A percentile compares a stretch with the other conserved stretches of the same genome.
Evolutionary conservation across 306 rosid genomes (phyloP).

Genomic region (Heteromeles arbutifolia): DNA sequence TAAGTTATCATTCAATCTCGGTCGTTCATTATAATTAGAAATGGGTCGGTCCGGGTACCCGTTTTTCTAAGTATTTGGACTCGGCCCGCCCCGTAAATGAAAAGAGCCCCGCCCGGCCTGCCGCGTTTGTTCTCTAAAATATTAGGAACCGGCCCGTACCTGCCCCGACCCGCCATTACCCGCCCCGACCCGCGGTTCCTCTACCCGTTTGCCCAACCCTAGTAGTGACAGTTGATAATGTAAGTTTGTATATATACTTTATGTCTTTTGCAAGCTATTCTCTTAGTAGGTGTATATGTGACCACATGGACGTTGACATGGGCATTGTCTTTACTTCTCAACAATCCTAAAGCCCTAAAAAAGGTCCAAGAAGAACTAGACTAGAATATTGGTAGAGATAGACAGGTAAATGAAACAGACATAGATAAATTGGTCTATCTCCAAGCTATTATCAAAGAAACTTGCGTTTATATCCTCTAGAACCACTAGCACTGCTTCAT

Average conservation of each 20-base stretch:
- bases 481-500: neutral
- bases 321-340: constrained; percentile 15
- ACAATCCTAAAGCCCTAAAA: neutral
- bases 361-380: constrained; percentile 8
- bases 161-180: no score
- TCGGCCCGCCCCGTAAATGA: no score
- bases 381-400: neutral
- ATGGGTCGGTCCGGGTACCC: no score
- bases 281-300: constrained; percentile 4
- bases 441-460: constrained; percentile 10
- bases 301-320: constrained; percentile 2
- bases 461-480: constrained; percentile 14
- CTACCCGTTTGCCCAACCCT: no score
- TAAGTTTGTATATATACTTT: neutral
- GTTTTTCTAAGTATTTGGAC: no score
- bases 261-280: neutral
- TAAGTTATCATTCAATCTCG: no score
- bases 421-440: neutral
- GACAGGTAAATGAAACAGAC: neutral
- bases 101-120: no score
- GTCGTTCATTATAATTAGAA: no score
- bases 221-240: no score
- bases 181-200: no score
- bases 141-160: no score
- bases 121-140: no score